A percentile compares a stretch with the other conserved stretches of the same genome.
These are phyloP conservation scores for Trichophyton simii DNA, from an alignment of 2,329 filamentous ascomycete species.

Conservation along the genomic window DNA sequence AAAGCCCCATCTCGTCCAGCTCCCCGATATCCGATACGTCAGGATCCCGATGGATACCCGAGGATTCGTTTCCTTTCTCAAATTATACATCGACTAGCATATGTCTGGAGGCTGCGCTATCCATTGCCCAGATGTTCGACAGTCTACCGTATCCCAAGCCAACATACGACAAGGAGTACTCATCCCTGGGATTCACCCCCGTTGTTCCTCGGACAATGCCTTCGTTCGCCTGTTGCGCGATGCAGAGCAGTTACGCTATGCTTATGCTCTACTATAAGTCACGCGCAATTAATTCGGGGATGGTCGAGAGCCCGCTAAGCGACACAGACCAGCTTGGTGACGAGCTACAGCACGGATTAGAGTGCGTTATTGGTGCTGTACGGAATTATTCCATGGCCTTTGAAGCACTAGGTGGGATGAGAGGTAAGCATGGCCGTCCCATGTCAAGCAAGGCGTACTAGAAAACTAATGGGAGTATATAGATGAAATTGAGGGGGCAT, in stretches of 20 bases:
- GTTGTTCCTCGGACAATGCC: slow-evolving; percentile 34
- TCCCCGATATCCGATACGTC: slow-evolving; percentile 18
- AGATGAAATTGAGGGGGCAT: slow-evolving; percentile 35
- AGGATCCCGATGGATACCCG: slow-evolving; percentile 12
- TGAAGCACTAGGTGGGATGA: slow-evolving; percentile 34
- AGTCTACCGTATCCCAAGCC: slow-evolving; percentile 28
- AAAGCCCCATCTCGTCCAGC: slow-evolving; percentile 23
- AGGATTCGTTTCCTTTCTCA: slow-evolving; percentile 29
- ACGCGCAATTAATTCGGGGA: slow-evolving; percentile 25
- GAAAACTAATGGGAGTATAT: not conserved
- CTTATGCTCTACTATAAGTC: slow-evolving; percentile 36
- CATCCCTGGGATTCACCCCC: slow-evolving; percentile 8
- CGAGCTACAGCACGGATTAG: slow-evolving; percentile 28
- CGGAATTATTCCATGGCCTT: slow-evolving; percentile 32
- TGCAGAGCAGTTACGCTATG: slow-evolving; percentile 37
- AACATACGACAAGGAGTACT: slow-evolving; percentile 14
- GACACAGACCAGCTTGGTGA: slow-evolving; percentile 22
- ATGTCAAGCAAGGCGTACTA: too few species aligned
- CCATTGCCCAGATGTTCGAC: slow-evolving; percentile 32
- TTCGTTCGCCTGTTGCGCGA: slow-evolving; percentile 36
- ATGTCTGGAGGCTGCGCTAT: slow-evolving; percentile 29
- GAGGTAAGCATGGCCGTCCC: slow-evolving; percentile 20
- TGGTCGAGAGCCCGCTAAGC: slow-evolving; percentile 15
- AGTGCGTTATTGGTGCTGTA: slow-evolving; percentile 26
- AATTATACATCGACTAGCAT: slow-evolving; percentile 31